Evolutionary conservation across 31 red algal genomes (phyloP).

Genomic region (Asparagopsis taxiformis): DNA sequence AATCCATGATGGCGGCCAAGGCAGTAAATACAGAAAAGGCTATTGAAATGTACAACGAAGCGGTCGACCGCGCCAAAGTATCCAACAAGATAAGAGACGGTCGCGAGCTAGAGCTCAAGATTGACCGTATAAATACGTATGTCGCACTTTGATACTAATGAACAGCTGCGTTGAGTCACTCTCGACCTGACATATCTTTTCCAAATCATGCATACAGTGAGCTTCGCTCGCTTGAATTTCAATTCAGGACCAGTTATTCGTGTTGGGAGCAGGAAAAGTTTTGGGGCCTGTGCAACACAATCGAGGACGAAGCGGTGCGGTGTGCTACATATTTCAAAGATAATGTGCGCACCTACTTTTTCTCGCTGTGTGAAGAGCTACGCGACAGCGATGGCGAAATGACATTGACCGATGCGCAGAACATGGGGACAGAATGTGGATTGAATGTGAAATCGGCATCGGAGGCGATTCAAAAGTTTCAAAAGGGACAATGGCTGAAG

Average conservation of each 20-base stretch:
- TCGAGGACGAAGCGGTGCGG: constrained; percentile 30
- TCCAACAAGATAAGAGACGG: constrained; percentile 21
- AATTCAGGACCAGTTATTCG: constrained; percentile 42
- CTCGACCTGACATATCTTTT: no score
- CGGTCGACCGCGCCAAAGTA: constrained; percentile 10
- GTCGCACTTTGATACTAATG: background rate
- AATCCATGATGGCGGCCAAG: constrained; percentile 42
- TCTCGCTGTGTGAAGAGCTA: constrained; percentile 31
- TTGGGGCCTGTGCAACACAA: constrained; percentile 56
- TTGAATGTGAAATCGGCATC: no score
- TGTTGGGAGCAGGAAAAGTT: constrained; percentile 44
- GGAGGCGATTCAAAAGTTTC: constrained; percentile 4
- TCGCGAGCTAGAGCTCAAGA: constrained; percentile 7
- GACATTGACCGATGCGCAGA: constrained; percentile 13
- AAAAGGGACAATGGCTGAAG: constrained; percentile 2
- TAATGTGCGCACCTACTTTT: constrained; percentile 38
- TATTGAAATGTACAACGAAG: constrained; percentile 31
- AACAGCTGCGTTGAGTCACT: no score
- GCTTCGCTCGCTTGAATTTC: constrained; percentile 25
- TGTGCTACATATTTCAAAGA: constrained; percentile 12
- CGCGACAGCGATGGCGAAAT: constrained; percentile 14
- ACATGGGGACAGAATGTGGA: constrained; percentile 10
- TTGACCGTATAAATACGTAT: background rate
- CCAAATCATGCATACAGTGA: no score
- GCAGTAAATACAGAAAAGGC: constrained; percentile 22